These are phyloP conservation scores for Mycosphaerelloides madeirae DNA, from an alignment of 2,329 filamentous ascomycete species.

Conservation along the genomic window DNA sequence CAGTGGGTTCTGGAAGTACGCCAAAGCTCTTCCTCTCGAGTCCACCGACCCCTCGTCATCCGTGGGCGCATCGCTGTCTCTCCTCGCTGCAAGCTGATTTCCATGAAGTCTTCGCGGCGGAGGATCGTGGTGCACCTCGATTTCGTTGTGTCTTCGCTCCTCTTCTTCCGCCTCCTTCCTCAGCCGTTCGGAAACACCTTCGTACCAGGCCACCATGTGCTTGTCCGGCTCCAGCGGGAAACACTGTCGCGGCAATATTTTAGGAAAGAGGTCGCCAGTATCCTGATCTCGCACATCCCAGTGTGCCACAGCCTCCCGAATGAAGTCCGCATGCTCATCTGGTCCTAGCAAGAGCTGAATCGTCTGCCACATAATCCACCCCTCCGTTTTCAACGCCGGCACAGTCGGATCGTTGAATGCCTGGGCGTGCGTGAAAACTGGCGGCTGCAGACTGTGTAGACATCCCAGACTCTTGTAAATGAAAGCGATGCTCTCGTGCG, in stretches of 20 bases:
- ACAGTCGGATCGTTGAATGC: conserved; percentile 70
- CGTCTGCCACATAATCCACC: conserved; percentile 91
- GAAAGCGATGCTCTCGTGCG: conserved; percentile 72
- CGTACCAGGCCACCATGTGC: conserved; percentile 84
- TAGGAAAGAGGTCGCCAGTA: conserved; percentile 55
- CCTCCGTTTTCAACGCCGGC: conserved; percentile 74
- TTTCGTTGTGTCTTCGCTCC: conserved; percentile 24
- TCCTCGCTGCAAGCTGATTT: conserved; percentile 13
- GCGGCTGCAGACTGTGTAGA: conserved; percentile 72
- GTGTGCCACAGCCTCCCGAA: conserved; percentile 73
- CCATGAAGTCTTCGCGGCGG: conserved; percentile 19
- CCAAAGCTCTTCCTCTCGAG: conserved; percentile 41
- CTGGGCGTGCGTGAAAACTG: conserved; percentile 45
- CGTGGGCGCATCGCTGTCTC: conserved; percentile 20
- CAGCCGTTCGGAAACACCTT: conserved; percentile 66
- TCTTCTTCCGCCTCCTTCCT: conserved; percentile 56
- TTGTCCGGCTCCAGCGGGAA: conserved; percentile 70
- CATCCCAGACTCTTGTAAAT: conserved; percentile 91
- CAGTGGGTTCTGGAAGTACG: conserved; percentile 48
- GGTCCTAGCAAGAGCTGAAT: conserved; percentile 84
- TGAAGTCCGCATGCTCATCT: conserved; percentile 77
- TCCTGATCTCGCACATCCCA: conserved; percentile 73
- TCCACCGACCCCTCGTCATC: conserved; percentile 39
- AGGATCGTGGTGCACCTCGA: conserved; percentile 22
- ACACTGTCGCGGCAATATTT: conserved; percentile 58